Evolutionary conservation across 768 basidiomycete species (phyloP), one percentile per base, ranked within the genome.

Genomic region (Lyophyllum atratum): DNA sequence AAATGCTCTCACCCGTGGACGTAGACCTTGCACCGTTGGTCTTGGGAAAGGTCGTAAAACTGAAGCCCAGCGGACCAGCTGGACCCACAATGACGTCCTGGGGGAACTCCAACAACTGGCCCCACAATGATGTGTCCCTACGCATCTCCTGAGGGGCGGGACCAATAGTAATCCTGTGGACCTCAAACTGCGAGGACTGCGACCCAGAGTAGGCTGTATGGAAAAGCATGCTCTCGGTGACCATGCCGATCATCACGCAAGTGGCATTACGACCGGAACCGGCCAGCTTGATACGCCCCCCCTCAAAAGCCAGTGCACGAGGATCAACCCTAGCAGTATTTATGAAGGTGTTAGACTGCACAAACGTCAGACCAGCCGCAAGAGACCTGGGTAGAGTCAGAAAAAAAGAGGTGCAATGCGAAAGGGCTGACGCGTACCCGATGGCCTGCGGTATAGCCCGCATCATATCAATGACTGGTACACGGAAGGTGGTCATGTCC

Each of bases 61-160:
- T 29, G 31, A 58, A 28, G 2, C 57, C 57, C 7, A 33, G 17
- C 11, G 17, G 8, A 11, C 51, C 44, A 0, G 45, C 26, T 3
- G 51, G 25, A 4, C 51, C 57, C 1, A 29, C 14, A 8, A 58
- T 53, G 3, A 53, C 26, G 4, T 4, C n/a, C 2, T 42, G 4
- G 15, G 42, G 21, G 26, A 58, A 58, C 1, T 37, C 43, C 12
- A 58, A 31, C 12, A 58, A n/a, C 40, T 34, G 7, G 7, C 57
- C 57, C 57, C 57, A 58, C 4, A 53, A 7, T 3, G 57, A 52
- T 11, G 37, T 48, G 22, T 58, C 57, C 8, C 57, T 14, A n/a
- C 52, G 50, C 40, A 45, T 45, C 52, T 58, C 57, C 21, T 58
- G 57, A 12, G 51, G 24, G 9, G 44, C 52, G 14, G 57, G 52